Evolutionary conservation across 768 basidiomycete genomes (phyloP).

Genomic region (Xerocomus potaroensis): DNA sequence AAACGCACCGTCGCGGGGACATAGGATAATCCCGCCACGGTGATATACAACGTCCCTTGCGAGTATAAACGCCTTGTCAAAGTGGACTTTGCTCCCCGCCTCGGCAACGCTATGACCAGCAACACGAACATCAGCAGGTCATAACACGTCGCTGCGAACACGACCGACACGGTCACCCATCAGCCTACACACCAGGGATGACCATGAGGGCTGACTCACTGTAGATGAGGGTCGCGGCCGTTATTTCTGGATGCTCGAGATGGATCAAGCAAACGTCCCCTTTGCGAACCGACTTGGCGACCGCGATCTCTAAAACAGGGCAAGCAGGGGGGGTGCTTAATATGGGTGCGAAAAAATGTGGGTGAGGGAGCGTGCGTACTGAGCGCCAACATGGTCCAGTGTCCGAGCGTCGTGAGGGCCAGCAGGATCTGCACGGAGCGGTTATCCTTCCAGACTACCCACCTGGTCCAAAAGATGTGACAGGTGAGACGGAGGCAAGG

Average conservation of each 20-base stretch:
- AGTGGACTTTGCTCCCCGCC: constrained; percentile 5
- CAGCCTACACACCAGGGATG: no score
- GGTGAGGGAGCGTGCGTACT: constrained; percentile 4
- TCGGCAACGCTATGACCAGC: constrained; percentile 14
- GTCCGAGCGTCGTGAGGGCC: constrained; percentile 12
- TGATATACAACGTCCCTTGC: constrained; percentile 19
- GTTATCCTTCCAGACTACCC: constrained; percentile 23
- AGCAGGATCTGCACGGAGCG: constrained; percentile 11
- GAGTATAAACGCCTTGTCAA: constrained; percentile 12
- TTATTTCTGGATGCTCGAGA: neutral
- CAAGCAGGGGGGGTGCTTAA: no score
- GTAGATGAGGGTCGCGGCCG: constrained; percentile 4
- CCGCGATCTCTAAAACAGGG: constrained; percentile 7
- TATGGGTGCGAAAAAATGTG: no score
- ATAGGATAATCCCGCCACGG: constrained; percentile 9
- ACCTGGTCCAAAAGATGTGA: no score
- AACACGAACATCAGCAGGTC: constrained; percentile 20
- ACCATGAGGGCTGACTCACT: constrained; percentile 13
- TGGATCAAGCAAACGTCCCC: neutral
- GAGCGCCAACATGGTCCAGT: constrained; percentile 12
- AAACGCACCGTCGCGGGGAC: constrained; percentile 11
- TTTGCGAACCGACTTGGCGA: neutral
- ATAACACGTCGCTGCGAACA: constrained; percentile 11
- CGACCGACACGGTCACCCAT: no score
- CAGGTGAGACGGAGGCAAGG: no score